Percentiles rank a stretch among this genome's conserved stretches.
phyloP scores from a whole-genome alignment of 371 early-diverging fungal genomes.

The Dichotomocladium elegans region DNA sequence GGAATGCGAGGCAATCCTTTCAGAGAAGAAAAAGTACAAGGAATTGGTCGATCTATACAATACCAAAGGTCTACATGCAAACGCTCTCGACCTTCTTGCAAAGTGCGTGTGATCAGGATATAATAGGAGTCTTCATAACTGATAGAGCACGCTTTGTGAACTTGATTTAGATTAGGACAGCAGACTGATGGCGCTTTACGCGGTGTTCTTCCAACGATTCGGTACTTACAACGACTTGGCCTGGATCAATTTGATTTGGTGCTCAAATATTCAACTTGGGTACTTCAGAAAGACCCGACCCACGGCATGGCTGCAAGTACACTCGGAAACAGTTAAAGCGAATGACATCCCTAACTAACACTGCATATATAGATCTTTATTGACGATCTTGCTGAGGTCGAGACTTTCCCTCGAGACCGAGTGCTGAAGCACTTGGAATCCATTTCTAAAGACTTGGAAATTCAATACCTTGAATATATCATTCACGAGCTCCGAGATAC shows the following conservation, averaged over 20 bases:
- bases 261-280: conserved; percentile 76
- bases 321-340: no score
- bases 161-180: conserved; percentile 37
- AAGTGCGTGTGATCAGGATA: conserved; percentile 30
- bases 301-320: conserved; percentile 77
- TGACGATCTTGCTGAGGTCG: conserved; percentile 61
- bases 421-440: conserved; percentile 59
- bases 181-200: conserved; percentile 51
- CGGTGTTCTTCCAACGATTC: conserved; percentile 65
- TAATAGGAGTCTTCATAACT: background rate
- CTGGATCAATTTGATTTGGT: conserved; percentile 75
- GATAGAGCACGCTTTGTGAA: background rate
- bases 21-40: conserved; percentile 71
- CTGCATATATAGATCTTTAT: conserved; percentile 63
- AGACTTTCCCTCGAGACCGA: conserved; percentile 48
- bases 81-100: conserved; percentile 79
- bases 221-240: conserved; percentile 75
- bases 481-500: conserved; percentile 66
- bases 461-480: conserved; percentile 76
- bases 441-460: conserved; percentile 58
- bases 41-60: conserved; percentile 90
- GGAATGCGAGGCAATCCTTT: conserved; percentile 74
- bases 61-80: conserved; percentile 82
- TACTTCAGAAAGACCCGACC: conserved; percentile 62
- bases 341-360: no score